phyloP scores from a whole-genome alignment of 2,329 filamentous ascomycete species.

The Rosellinia necatrix region DNA sequence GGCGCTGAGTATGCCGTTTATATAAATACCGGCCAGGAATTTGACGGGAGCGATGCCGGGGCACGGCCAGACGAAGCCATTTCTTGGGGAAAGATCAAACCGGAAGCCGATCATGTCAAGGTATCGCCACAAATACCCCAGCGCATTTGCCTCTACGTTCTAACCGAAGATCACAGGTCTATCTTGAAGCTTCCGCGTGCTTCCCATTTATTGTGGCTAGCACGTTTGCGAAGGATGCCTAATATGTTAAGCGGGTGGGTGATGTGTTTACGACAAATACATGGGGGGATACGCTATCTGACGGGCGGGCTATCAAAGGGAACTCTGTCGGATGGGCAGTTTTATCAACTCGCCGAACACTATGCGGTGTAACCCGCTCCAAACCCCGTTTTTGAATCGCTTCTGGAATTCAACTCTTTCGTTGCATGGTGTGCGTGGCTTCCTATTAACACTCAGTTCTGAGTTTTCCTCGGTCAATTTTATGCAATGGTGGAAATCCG shows the following conservation, averaged over 20 bases:
- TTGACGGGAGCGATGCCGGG: slow-evolving; percentile 95
- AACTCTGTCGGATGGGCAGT: no score
- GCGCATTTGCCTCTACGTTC: slow-evolving; percentile 15
- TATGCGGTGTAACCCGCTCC: no score
- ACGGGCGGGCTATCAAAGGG: not conserved
- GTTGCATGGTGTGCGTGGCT: no score
- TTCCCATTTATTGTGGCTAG: slow-evolving; percentile 71
- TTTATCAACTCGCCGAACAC: no score
- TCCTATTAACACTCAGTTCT: no score
- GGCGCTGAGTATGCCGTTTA: slow-evolving; percentile 96
- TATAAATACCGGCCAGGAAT: slow-evolving; percentile 96
- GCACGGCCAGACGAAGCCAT: slow-evolving; percentile 95
- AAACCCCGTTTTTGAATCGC: no score
- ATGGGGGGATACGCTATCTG: not conserved
- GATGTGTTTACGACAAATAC: no score
- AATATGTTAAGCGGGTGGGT: not conserved
- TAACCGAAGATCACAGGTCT: slow-evolving; percentile 51
- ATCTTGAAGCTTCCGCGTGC: slow-evolving; percentile 66
- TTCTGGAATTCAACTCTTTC: no score
- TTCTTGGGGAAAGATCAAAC: slow-evolving; percentile 98
- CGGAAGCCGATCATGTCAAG: slow-evolving; percentile 87
- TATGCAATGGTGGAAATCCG: no score
- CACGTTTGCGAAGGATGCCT: slow-evolving; percentile 63
- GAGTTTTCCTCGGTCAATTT: no score
- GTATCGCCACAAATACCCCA: slow-evolving; percentile 47